Percentiles rank a stretch among this genome's conserved stretches.
These are phyloP conservation scores for Aspergillus pseudonomiae DNA, from an alignment of 2,329 filamentous ascomycete species.

Conservation along the genomic window DNA sequence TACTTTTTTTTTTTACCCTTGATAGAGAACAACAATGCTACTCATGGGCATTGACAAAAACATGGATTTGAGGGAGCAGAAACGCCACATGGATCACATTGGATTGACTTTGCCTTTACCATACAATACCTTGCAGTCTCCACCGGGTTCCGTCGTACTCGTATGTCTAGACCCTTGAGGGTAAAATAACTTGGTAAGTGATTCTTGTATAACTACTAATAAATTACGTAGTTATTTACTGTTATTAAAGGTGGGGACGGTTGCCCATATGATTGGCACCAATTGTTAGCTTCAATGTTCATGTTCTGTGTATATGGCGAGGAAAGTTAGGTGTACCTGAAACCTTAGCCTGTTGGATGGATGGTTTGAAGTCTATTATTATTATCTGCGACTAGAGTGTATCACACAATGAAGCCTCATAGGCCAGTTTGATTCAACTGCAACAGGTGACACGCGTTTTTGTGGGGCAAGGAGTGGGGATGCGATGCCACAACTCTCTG, in stretches of 20 bases:
- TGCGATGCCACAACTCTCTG: neutral
- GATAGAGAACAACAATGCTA: neutral
- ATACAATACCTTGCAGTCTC: neutral
- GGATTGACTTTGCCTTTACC: neutral
- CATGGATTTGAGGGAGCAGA: neutral
- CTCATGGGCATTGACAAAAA: neutral
- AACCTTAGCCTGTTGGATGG: constrained; percentile 10
- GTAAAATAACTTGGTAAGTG: neutral
- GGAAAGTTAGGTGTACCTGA: constrained; percentile 7
- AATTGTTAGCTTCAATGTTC: neutral
- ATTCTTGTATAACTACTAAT: neutral
- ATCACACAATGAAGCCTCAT: constrained; percentile 7
- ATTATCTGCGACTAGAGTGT: constrained; percentile 4
- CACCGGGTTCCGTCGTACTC: neutral
- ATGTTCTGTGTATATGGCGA: neutral
- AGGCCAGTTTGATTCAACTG: constrained; percentile 9
- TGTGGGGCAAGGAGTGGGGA: constrained; percentile 23
- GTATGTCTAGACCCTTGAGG: neutral
- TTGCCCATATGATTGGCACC: neutral
- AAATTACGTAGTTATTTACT: neutral
- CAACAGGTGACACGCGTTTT: constrained; percentile 38
- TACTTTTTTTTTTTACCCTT: neutral
- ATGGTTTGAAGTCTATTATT: constrained; percentile 8
- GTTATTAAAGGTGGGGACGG: neutral
- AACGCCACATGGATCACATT: constrained; percentile 1